phyloP scores from a whole-genome alignment of 78 protist species.

The Creolimax fragrantissima region DNA sequence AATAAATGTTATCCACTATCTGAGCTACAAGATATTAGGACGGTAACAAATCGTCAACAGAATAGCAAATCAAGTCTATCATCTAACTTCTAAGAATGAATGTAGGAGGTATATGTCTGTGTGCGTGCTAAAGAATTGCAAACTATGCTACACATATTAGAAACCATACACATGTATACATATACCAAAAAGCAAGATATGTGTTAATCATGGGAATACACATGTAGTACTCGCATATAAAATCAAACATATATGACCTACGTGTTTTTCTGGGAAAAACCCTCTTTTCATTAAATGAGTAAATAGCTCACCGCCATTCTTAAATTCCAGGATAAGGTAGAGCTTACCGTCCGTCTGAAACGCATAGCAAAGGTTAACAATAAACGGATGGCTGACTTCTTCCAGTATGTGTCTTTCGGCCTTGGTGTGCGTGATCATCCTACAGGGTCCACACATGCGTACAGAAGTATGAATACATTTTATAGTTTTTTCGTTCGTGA shows the following conservation, averaged over 20 bases:
- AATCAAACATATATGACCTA: not conserved
- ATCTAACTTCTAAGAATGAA: too few relatives aligned
- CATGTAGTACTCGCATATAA: not conserved
- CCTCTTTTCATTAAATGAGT: not conserved
- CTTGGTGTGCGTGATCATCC: conserved; percentile 21
- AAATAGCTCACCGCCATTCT: conserved; percentile 9
- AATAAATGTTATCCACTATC: too few relatives aligned
- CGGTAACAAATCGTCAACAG: too few relatives aligned
- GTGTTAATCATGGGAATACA: not conserved
- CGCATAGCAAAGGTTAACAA: conserved; percentile 60
- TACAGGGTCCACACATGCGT: too few relatives aligned
- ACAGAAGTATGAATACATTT: too few relatives aligned
- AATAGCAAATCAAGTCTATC: too few relatives aligned
- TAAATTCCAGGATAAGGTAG: conserved; percentile 47
- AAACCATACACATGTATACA: not conserved
- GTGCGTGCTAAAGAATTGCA: too few relatives aligned
- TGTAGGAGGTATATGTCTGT: too few relatives aligned
- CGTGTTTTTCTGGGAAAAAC: not conserved
- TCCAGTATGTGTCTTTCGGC: conserved; percentile 36
- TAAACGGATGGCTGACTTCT: conserved; percentile 25
- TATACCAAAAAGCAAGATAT: not conserved
- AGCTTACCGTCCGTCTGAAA: conserved; percentile 64
- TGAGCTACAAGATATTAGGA: too few relatives aligned
- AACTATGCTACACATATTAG: too few relatives aligned
- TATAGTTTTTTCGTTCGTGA: too few relatives aligned